Conservation (phyloP, 1,139 yeast species). For the Magnusiomyces fungicola region DNA sequence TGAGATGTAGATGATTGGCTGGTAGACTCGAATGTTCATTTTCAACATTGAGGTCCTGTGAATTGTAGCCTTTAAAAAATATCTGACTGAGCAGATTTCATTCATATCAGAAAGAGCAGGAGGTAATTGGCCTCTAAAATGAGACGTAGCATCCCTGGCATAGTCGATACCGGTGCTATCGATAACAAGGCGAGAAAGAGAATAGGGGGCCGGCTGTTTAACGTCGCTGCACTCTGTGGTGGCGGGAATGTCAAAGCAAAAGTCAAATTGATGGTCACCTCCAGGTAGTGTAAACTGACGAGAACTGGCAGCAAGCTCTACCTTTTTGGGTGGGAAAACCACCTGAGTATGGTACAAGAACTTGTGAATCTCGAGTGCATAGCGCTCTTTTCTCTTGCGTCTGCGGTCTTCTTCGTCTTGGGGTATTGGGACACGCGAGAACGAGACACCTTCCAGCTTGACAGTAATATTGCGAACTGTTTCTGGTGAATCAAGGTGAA, state of each 20-base stretch:
- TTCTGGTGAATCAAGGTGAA: slow-evolving; percentile 8
- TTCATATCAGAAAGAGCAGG: slow-evolving; percentile 48
- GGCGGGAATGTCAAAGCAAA: slow-evolving; percentile 48
- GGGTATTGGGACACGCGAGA: slow-evolving; percentile 14
- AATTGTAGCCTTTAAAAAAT: slow-evolving; percentile 50
- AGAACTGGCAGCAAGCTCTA: slow-evolving; percentile 41
- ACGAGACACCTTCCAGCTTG: slow-evolving; percentile 16
- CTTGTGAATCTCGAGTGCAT: slow-evolving; percentile 44
- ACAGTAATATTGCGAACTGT: slow-evolving; percentile 12
- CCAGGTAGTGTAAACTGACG: slow-evolving; percentile 54
- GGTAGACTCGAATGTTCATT: slow-evolving; percentile 40
- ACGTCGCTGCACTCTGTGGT: slow-evolving; percentile 38
- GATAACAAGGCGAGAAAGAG: slow-evolving; percentile 37
- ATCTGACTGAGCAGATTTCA: slow-evolving; percentile 41
- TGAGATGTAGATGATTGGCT: slow-evolving; percentile 47
- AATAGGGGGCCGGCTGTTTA: slow-evolving; percentile 26
- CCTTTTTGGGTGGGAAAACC: slow-evolving; percentile 56
- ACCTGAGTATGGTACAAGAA: slow-evolving; percentile 48
- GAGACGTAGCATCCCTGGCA: slow-evolving; percentile 30
- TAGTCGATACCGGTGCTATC: slow-evolving; percentile 28
- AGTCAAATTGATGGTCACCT: slow-evolving; percentile 53
- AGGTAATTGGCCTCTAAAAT: slow-evolving; percentile 43
- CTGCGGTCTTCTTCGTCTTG: neutral
- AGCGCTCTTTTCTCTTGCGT: slow-evolving; percentile 17
- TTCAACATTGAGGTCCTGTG: slow-evolving; percentile 45